These are phyloP conservation scores for Magnolia officinalis DNA, from an alignment of 164 flowering plant species.

Conservation along the genomic window DNA sequence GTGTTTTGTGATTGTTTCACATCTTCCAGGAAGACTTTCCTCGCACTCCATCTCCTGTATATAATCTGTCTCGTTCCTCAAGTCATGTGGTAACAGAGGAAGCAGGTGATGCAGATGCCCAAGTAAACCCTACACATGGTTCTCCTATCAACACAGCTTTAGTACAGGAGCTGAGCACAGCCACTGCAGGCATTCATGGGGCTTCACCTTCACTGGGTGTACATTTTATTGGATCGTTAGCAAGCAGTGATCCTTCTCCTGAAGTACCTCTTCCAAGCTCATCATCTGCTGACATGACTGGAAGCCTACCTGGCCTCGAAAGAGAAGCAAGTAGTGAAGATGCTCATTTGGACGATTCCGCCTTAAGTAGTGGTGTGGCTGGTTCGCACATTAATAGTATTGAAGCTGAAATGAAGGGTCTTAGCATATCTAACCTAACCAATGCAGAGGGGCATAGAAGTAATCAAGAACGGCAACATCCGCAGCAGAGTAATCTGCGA, in stretches of 20 bases:
- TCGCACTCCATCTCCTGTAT: conserved; percentile 76
- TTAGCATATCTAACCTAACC: conserved; percentile 27
- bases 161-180: conserved; percentile 20
- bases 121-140: conserved; percentile 28
- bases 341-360: conserved; percentile 7
- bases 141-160: conserved; percentile 28
- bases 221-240: no score
- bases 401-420: conserved; percentile 32
- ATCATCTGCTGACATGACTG: conserved; percentile 13
- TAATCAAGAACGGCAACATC: conserved; percentile 23
- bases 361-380: no score
- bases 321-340: conserved; percentile 20
- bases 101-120: conserved; percentile 36
- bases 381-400: conserved; percentile 13
- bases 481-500: conserved; percentile 15
- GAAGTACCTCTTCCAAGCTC: no score
- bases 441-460: conserved; percentile 17
- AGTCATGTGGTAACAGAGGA: conserved; percentile 41
- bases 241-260: no score
- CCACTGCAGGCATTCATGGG: conserved; percentile 13
- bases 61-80: conserved; percentile 43
- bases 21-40: conserved; percentile 66
- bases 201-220: conserved; percentile 19
- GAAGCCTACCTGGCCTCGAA: conserved; percentile 20
- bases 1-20: background rate